Evolutionary conservation across 495 filamentous ascomycete species (phyloP).

Genomic region (Penicillium dipodomyicola): DNA sequence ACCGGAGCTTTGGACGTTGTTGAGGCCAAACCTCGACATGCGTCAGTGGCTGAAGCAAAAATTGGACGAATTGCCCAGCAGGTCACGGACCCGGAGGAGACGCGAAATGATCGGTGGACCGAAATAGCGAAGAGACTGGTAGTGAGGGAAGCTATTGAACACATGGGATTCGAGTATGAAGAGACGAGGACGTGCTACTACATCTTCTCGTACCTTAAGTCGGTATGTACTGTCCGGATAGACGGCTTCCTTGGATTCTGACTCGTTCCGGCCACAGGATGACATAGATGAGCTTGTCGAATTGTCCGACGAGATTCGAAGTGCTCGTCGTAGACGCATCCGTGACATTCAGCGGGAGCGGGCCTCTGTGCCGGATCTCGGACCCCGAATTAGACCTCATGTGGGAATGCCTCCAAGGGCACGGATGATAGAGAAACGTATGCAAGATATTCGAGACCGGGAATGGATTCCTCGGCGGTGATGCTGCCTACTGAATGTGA

Average conservation of each 20-base stretch:
- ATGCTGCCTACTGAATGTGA: not conserved
- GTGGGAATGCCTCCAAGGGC: constrained; percentile 17
- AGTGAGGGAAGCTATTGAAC: constrained; percentile 79
- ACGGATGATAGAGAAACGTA: constrained; percentile 13
- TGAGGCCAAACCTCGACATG: constrained; percentile 23
- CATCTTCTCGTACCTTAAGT: constrained; percentile 83
- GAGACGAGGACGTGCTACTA: constrained; percentile 90
- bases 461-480: constrained; percentile 22
- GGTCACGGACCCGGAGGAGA: constrained; percentile 39
- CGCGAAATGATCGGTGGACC: constrained; percentile 79
- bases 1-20: constrained; percentile 22
- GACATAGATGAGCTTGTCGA: constrained; percentile 82
- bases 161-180: constrained; percentile 83
- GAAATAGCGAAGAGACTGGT: constrained; percentile 96
- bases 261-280: constrained; percentile 54
- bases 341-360: constrained; percentile 81
- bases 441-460: constrained; percentile 22
- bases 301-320: constrained; percentile 77
- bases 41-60: constrained; percentile 25
- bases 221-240: constrained; percentile 57
- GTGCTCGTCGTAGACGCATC: constrained; percentile 69
- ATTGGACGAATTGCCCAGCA: constrained; percentile 38
- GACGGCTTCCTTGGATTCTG: constrained; percentile 2
- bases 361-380: constrained; percentile 22
- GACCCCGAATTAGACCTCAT: not conserved